A percentile compares a stretch with the other conserved stretches of the same genome.
Evolutionary conservation across 768 basidiomycete species (phyloP).

Genomic region (Myochromella boudieri): DNA sequence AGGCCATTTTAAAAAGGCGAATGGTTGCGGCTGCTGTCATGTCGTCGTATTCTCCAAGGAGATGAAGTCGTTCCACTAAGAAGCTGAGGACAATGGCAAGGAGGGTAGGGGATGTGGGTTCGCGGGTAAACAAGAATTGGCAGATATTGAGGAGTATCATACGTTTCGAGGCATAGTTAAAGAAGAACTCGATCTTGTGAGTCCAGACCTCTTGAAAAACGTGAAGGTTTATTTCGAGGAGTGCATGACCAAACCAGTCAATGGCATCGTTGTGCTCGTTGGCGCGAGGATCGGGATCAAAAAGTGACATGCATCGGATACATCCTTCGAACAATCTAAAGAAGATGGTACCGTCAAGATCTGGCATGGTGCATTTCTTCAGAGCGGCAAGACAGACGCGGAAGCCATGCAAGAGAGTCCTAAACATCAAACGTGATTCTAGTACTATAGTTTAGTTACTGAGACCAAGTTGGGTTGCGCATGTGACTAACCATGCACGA

Average conservation of each 20-base stretch:
- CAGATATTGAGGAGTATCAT: constrained; percentile 81
- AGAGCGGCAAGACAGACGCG: constrained; percentile 75
- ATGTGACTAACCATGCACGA: constrained; percentile 64
- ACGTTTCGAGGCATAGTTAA: constrained; percentile 74
- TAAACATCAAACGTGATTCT: constrained; percentile 88
- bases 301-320: constrained; percentile 81
- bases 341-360: constrained; percentile 84
- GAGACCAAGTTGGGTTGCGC: neutral
- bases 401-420: constrained; percentile 86
- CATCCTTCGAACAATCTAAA: constrained; percentile 85
- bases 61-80: constrained; percentile 76
- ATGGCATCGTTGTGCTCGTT: constrained; percentile 70
- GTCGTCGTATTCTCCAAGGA: constrained; percentile 85
- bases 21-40: constrained; percentile 81
- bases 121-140: constrained; percentile 78
- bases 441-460: constrained; percentile 12
- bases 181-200: constrained; percentile 88
- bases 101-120: constrained; percentile 74
- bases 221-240: constrained; percentile 83
- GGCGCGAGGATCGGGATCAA: constrained; percentile 68
- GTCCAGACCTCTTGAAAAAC: constrained; percentile 98
- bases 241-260: constrained; percentile 79
- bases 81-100: constrained; percentile 88
- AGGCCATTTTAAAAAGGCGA: constrained; percentile 94
- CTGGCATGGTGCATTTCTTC: constrained; percentile 75